Evolutionary conservation across 352 stramenopile species (phyloP), one percentile per base, ranked within the genome.

Genomic region (Phytophthora crassamura): DNA sequence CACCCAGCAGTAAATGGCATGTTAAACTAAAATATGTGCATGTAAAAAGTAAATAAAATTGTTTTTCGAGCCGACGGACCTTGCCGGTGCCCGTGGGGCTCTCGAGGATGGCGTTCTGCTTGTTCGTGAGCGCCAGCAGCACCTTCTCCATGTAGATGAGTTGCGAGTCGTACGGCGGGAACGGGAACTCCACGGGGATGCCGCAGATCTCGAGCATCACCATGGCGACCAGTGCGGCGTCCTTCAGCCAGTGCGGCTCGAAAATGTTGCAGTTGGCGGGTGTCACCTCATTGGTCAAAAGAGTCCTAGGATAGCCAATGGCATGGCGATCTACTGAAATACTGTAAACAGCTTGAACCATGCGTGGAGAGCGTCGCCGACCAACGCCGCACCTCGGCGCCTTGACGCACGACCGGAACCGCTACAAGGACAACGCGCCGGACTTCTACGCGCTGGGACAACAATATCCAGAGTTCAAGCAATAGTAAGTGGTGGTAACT

Each of bases 41-140:
- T 22, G 48, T 34, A 52, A 32, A 12, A 30, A 30, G 25, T 6
- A 30, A 30, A 30, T 7, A 30, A 30, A 22, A 55, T 46, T 14
- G 35, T n/a, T 5, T 5, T 50, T 43, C 28, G 28, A 32, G 28
- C 6, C 28, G 20, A 12, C 57, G 20, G 22, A 95, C 87, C 78
- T 99, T 99, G 50, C 97, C 97, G 0, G 97, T 99, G 48, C 97
- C 97, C 22, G 97, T 99, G 35, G 97, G 97, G 66, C 88, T 98
- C 80, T 99, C 97, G 20, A 99, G 82, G 42, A 99, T 90, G 8
- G 97, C 97, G 73, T 99, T 98, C 72, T 98, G 87, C 57, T 90
- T 94, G 50, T 72, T 87, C 15, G 88, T 72, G 32, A 99, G 84
- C 15, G 97, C 84, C 56, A 93, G 64, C 22, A 99, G 74, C 0